A percentile compares a stretch with the other conserved stretches of the same genome.
phyloP scores from a whole-genome alignment of 2,329 filamentous ascomycete species.

The Colletotrichum costaricense region DNA sequence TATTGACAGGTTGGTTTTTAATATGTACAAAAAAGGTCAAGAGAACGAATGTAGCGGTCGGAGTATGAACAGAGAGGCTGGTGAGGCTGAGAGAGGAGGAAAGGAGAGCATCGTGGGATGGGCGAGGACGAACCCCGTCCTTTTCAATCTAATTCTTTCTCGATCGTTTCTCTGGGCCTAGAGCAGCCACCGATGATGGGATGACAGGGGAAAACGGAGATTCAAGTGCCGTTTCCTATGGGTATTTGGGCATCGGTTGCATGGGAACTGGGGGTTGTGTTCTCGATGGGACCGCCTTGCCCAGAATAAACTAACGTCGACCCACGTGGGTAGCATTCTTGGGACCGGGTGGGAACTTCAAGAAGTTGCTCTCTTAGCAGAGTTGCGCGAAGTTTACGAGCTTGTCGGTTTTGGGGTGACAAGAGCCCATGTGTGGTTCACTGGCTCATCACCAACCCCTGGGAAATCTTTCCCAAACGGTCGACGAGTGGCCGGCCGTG shows the following conservation, averaged over 20 bases:
- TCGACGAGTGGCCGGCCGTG: background rate
- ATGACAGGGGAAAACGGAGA: constrained; percentile 21
- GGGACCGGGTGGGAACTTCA: background rate
- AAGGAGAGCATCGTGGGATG: background rate
- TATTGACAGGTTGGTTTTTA: background rate
- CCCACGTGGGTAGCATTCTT: constrained; percentile 10
- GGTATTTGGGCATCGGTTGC: constrained; percentile 6
- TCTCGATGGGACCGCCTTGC: constrained; percentile 1
- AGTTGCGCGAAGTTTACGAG: background rate
- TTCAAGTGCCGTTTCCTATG: constrained; percentile 22
- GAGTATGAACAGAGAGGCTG: constrained; percentile 5
- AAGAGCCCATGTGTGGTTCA: background rate
- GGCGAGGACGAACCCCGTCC: background rate
- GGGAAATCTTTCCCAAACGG: background rate
- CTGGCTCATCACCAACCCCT: no score
- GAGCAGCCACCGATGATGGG: background rate
- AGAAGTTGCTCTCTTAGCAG: background rate
- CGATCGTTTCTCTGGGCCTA: background rate
- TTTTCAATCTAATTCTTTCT: constrained; percentile 9
- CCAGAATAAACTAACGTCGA: constrained; percentile 20
- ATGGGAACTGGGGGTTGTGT: background rate
- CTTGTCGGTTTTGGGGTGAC: background rate
- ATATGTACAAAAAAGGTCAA: constrained; percentile 12
- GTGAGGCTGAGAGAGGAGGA: background rate
- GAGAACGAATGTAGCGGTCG: constrained; percentile 16